A percentile compares a stretch with the other conserved stretches of the same genome.
Conservation (phyloP, 768 basidiomycete genomes). For the Lactifluus pinguis region DNA sequence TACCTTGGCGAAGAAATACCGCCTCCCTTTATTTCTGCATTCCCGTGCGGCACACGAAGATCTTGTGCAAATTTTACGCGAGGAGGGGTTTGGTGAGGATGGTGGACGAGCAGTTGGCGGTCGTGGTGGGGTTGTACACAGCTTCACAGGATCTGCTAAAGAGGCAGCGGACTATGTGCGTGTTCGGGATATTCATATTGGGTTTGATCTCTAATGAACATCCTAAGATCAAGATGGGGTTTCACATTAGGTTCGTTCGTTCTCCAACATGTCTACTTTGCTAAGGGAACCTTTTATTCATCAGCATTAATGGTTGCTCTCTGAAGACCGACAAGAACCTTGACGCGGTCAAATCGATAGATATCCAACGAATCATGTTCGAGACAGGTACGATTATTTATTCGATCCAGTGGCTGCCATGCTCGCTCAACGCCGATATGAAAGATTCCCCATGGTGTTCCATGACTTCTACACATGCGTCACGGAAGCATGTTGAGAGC, state of each 20-base stretch:
- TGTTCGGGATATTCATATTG: neutral
- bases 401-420: neutral
- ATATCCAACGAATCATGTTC: conserved; percentile 50
- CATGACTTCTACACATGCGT: conserved; percentile 58
- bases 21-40: conserved; percentile 74
- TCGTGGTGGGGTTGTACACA: conserved; percentile 72
- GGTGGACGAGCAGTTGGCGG: conserved; percentile 49
- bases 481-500: conserved; percentile 38
- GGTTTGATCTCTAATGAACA: neutral
- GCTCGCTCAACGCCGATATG: neutral
- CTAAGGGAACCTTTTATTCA: neutral
- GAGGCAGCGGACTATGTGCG: conserved; percentile 61
- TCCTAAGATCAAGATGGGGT: conserved; percentile 59
- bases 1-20: conserved; percentile 54
- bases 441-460: conserved; percentile 68
- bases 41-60: conserved; percentile 70
- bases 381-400: conserved; percentile 51
- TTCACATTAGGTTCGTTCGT: conserved; percentile 48
- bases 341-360: conserved; percentile 44
- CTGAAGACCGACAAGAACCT: conserved; percentile 66
- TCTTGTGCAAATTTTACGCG: conserved; percentile 52
- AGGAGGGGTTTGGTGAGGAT: conserved; percentile 53
- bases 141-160: conserved; percentile 59
- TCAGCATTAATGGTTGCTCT: conserved; percentile 65
- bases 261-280: neutral